Percentiles rank a stretch among this genome's conserved stretches.
These are phyloP conservation scores for Tylopilus vinaceipallidus DNA, from an alignment of 768 basidiomycete genomes.

Conservation along the genomic window DNA sequence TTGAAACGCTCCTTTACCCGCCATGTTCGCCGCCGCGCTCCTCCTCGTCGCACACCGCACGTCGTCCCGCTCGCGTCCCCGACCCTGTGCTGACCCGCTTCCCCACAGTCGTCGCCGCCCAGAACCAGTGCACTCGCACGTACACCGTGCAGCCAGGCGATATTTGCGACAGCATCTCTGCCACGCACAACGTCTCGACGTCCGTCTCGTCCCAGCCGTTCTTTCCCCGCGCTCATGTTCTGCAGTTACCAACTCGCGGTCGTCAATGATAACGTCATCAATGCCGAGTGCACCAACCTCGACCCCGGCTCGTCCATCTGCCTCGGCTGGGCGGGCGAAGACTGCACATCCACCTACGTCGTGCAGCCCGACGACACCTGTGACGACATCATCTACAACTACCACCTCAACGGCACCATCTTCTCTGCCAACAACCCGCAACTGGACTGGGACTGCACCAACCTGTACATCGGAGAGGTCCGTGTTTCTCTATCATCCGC, in stretches of 20 bases:
- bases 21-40: slow-evolving; percentile 43
- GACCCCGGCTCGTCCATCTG: slow-evolving; percentile 50
- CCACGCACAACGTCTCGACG: slow-evolving; percentile 62
- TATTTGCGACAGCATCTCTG: slow-evolving; percentile 70
- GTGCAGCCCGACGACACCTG: slow-evolving; percentile 60
- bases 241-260: slow-evolving; percentile 71
- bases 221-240: not conserved
- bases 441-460: slow-evolving; percentile 51
- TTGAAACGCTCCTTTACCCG: slow-evolving; percentile 14
- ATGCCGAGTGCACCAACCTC: slow-evolving; percentile 60
- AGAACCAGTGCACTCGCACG: slow-evolving; percentile 47
- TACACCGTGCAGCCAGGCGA: slow-evolving; percentile 64
- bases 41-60: slow-evolving; percentile 47
- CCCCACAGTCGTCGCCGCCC: slow-evolving; percentile 24
- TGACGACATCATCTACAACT: slow-evolving; percentile 39
- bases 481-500: too few relatives aligned
- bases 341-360: slow-evolving; percentile 61
- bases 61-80: slow-evolving; percentile 6
- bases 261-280: slow-evolving; percentile 51
- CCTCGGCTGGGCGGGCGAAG: slow-evolving; percentile 55
- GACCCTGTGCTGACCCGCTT: slow-evolving; percentile 4
- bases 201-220: slow-evolving; percentile 30
- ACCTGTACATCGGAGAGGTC: slow-evolving; percentile 79
- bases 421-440: slow-evolving; percentile 75
- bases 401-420: slow-evolving; percentile 50